These are phyloP conservation scores for Dillenia turbinata DNA, from an alignment of 164 flowering plant genomes.

Conservation along the genomic window DNA sequence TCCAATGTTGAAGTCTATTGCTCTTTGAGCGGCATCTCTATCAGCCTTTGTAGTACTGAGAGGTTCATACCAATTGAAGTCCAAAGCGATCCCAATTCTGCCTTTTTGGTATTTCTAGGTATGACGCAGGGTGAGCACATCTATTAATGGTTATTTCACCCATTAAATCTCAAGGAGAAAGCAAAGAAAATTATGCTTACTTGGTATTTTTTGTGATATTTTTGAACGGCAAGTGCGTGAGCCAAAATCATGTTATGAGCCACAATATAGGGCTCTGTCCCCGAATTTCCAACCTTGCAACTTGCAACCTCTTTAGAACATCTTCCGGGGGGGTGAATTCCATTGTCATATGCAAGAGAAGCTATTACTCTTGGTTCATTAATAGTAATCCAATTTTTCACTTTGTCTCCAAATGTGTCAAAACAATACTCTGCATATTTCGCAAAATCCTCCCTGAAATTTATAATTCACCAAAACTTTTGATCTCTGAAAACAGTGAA, in stretches of 20 bases:
- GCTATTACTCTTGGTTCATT: too few relatives aligned
- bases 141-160: not conserved
- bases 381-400: too few relatives aligned
- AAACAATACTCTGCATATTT: not conserved
- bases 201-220: slow-evolving; percentile 32
- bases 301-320: slow-evolving; percentile 31
- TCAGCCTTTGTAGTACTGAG: slow-evolving; percentile 27
- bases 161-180: not conserved
- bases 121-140: not conserved
- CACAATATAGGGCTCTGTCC: slow-evolving; percentile 34
- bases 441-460: not conserved
- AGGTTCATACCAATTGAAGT: slow-evolving; percentile 40
- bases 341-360: not conserved
- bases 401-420: not conserved
- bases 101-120: slow-evolving; percentile 30
- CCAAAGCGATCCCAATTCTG: slow-evolving; percentile 30
- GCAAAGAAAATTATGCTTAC: slow-evolving; percentile 11
- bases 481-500: slow-evolving; percentile 16
- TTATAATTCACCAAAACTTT: not conserved
- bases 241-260: slow-evolving; percentile 27
- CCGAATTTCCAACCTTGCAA: slow-evolving; percentile 35
- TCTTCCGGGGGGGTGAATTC: slow-evolving; percentile 1
- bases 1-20: slow-evolving; percentile 39
- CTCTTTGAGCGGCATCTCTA: slow-evolving; percentile 37
- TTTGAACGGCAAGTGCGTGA: slow-evolving; percentile 28